These are phyloP conservation scores for Millerago galiae DNA, from an alignment of 805 yeast genomes.

Conservation along the genomic window DNA sequence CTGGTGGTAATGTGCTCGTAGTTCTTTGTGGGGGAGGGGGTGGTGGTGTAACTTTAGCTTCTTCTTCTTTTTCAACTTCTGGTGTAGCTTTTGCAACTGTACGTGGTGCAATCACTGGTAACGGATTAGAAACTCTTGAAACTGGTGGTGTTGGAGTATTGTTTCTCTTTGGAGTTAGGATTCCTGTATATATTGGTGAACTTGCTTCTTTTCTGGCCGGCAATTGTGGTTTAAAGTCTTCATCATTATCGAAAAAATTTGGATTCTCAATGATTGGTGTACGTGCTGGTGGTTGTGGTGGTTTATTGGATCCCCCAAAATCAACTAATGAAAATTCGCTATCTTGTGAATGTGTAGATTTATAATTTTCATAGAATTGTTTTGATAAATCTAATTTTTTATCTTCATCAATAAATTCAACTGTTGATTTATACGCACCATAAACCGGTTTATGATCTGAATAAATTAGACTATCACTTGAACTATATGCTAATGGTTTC, in stretches of 20 bases:
- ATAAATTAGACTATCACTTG: constrained; percentile 48
- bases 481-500: constrained; percentile 61
- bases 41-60: constrained; percentile 9
- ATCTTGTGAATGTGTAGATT: constrained; percentile 29
- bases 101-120: constrained; percentile 1
- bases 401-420: constrained; percentile 62
- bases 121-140: not conserved
- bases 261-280: constrained; percentile 5
- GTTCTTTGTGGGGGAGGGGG: constrained; percentile 5
- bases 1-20: constrained; percentile 29
- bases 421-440: constrained; percentile 64
- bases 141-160: constrained; percentile 3
- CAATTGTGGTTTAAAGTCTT: constrained; percentile 14
- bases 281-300: not conserved
- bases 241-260: constrained; percentile 18
- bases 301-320: constrained; percentile 3
- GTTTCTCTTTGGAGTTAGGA: constrained; percentile 18
- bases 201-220: constrained; percentile 11
- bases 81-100: not conserved
- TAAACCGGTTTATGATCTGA: constrained; percentile 95
- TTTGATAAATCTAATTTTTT: constrained; percentile 48
- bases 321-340: constrained; percentile 19
- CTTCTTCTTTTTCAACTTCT: too few species aligned
- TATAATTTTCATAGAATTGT: constrained; percentile 54
- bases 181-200: constrained; percentile 9